phyloP scores from a whole-genome alignment of 805 yeast species.

The Barnettozyma wickerhamii region DNA sequence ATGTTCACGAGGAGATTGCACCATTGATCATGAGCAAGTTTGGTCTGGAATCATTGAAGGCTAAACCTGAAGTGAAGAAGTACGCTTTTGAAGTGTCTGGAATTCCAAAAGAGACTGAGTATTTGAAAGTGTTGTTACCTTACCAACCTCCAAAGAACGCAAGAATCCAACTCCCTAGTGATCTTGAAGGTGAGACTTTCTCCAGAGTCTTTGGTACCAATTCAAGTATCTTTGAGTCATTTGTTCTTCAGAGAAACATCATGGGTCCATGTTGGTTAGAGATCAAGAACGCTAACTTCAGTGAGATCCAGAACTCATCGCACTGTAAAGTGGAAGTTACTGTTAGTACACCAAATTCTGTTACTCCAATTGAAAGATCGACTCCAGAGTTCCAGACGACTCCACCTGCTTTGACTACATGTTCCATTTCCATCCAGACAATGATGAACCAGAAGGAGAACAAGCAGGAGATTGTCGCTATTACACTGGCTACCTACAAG shows the following conservation, averaged over 20 bases:
- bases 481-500: slow-evolving; percentile 69
- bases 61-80: slow-evolving; percentile 68
- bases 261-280: slow-evolving; percentile 99
- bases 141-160: slow-evolving; percentile 56
- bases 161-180: slow-evolving; percentile 49
- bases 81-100: slow-evolving; percentile 86
- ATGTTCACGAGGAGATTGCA: slow-evolving; percentile 73
- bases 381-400: slow-evolving; percentile 33
- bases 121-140: slow-evolving; percentile 75
- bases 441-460: slow-evolving; percentile 68
- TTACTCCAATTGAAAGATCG: slow-evolving; percentile 44
- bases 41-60: slow-evolving; percentile 57
- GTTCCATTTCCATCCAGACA: slow-evolving; percentile 78
- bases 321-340: slow-evolving; percentile 79
- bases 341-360: slow-evolving; percentile 42
- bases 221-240: slow-evolving; percentile 74
- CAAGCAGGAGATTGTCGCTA: slow-evolving; percentile 83
- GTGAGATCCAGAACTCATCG: slow-evolving; percentile 55
- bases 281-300: slow-evolving; percentile 58
- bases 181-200: slow-evolving; percentile 72
- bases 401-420: slow-evolving; percentile 65
- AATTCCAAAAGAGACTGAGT: slow-evolving; percentile 75
- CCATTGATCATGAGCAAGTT: slow-evolving; percentile 59
- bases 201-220: slow-evolving; percentile 75
- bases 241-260: slow-evolving; percentile 73